Evolutionary conservation across 176 grass and related monocot genomes (phyloP).

Genomic region (Oryza coarctata): DNA sequence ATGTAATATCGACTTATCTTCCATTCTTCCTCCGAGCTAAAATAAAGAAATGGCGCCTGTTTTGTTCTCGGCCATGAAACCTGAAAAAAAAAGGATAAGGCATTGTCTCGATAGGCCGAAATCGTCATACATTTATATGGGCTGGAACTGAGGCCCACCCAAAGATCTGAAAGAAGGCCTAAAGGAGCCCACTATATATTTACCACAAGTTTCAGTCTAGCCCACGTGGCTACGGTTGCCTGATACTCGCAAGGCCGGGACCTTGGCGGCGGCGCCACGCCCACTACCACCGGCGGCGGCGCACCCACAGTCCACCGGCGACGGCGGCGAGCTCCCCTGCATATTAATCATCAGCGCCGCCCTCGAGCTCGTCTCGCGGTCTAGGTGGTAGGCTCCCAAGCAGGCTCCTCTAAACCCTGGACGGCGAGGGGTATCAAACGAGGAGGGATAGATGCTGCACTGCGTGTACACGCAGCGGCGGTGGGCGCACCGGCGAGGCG

Average conservation of each 20-base stretch:
- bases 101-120: too few relatives aligned
- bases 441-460: constrained; percentile 43
- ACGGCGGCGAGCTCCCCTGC: not conserved
- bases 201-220: not conserved
- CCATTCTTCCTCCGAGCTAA: too few relatives aligned
- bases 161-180: too few relatives aligned
- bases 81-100: too few relatives aligned
- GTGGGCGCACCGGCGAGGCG: constrained; percentile 48
- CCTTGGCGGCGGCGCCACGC: too few relatives aligned
- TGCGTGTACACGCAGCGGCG: constrained; percentile 46
- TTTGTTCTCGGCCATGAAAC: too few relatives aligned
- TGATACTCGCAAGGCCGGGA: not conserved
- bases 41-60: too few relatives aligned
- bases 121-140: too few relatives aligned
- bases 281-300: not conserved
- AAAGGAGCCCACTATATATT: not conserved
- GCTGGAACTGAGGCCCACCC: too few relatives aligned
- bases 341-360: not conserved
- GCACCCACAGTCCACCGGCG: too few relatives aligned
- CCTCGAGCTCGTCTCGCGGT: not conserved
- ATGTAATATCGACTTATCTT: too few relatives aligned
- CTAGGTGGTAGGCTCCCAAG: not conserved
- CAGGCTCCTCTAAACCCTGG: not conserved
- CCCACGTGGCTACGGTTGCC: too few relatives aligned
- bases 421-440: not conserved